A percentile compares a stretch with the other conserved stretches of the same genome.
These are phyloP conservation scores for Botrytis byssoidea DNA, from an alignment of 2,329 filamentous ascomycete species.

Conservation along the genomic window DNA sequence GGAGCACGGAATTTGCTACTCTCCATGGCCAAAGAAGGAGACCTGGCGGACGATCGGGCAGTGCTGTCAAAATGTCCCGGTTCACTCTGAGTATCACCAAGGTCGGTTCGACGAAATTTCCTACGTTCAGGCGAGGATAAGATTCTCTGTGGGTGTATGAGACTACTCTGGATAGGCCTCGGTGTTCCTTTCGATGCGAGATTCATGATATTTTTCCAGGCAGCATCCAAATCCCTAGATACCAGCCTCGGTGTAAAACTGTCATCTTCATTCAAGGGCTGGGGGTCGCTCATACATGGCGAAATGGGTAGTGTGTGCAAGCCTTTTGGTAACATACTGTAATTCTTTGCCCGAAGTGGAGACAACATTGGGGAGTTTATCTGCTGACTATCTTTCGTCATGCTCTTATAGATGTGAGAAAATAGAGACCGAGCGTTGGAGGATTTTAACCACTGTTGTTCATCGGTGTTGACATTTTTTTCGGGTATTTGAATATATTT, in stretches of 20 bases:
- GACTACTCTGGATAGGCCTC: background rate
- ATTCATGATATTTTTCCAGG: background rate
- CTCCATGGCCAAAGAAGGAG: background rate
- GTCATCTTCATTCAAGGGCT: background rate
- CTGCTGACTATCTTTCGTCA: background rate
- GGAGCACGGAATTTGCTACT: background rate
- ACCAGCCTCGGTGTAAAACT: background rate
- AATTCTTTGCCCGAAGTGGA: background rate
- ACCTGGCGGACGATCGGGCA: background rate
- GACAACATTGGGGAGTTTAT: background rate
- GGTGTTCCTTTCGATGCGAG: background rate
- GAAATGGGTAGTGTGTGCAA: background rate
- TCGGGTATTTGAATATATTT: constrained; percentile 25
- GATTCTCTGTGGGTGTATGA: background rate
- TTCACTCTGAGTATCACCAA: background rate
- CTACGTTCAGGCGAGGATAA: background rate
- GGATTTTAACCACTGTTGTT: background rate
- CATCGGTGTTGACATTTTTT: constrained; percentile 6
- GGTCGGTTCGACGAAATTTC: background rate
- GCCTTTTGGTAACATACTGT: background rate
- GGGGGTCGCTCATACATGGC: background rate
- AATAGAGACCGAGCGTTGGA: background rate
- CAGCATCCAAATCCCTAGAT: background rate
- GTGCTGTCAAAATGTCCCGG: background rate
- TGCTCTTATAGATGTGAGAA: constrained; percentile 1